Base-by-base conservation (phyloP, 345 rosid genomes). In the Erucastrum elatum region DNA sequence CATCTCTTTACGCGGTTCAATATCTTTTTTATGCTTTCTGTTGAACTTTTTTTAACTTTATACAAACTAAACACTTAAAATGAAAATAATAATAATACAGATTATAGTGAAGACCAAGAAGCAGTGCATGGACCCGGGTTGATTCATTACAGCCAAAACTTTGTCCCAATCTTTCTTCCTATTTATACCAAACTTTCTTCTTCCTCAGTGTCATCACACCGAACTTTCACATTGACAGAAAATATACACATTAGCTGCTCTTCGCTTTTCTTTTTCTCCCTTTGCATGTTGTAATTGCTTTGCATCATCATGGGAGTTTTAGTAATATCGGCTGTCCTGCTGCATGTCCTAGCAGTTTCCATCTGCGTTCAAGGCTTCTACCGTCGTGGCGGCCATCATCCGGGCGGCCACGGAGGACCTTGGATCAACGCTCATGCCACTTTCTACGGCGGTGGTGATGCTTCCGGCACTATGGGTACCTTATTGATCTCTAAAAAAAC, bases 381-480 rank as follows among this genome's bases (percentile, higher is more conserved):
- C 81, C 76, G 60, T 27, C 81, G 66, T 15, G 76, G 81, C 1
- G 67, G 74, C 29, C 80, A 66, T 66, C 83, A 61, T 53, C 62
- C 27, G 0, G 82, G 78, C 41, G 87, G 85, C 3, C 80, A 70
- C 44, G 46, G 70, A 53, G 93, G 90, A 61, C 85, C 87, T 17
- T 90, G 95, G 95, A 84, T 34, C 27, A 86, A 84, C 72, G 95
- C 93, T 74, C 95, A 85, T 79, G 95, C 95, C 65, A 90, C 95
- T 61, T 90, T 90, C 80, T 88, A 88, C 65, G 95, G 95, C 6
- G 91, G 91, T 1, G 90, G 90, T 59, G 95, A 90, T 80, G 95
- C 95, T 71, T 90, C 95, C 33, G 95, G 95, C 15, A 90, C 95
- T 26, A 90, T 88, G 92, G 95, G 95, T 88, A 78, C 44, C 21